Base-by-base conservation (phyloP, 2,329 filamentous ascomycete genomes). In the Fusarium buharicum region DNA sequence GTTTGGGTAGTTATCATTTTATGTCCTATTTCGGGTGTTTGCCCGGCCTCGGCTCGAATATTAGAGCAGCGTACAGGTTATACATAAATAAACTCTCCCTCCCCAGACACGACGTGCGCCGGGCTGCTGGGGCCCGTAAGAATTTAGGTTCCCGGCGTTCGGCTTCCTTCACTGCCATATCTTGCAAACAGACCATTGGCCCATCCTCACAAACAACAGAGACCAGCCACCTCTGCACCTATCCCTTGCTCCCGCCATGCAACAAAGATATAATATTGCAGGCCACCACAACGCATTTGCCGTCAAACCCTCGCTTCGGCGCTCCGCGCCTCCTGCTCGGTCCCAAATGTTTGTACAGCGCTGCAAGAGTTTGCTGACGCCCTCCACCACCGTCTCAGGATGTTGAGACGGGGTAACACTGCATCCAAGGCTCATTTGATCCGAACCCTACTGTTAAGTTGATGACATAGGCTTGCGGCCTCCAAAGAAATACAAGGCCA, bases 51-150 rank as follows among this genome's bases (percentile, higher is more conserved):
- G 36, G 33, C 44, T 54, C 41, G 16, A 63, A 51, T 41, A 45
- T 62, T 45, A 41, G 45, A 57, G 47, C 61, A 57, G 40, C 56
- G 34, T 47, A 50, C 56, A 44, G 49, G 33, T 48, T 53, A 36
- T 61, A 68, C 59, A 64, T 68, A 62, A 56, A 53, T 59, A 63
- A 46, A 62, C 38, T 47, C 43, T 31, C 39, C 62, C n/a, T 46
- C 39, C 62, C 49, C 22, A 33, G 49, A 28, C 40, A 58, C 59
- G 39, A 48, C 53, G 53, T 50, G 36, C 33, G 31, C 18, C 45
- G 49, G 45, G 44, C 38, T 48, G 37, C 20, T 31, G 18, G 45
- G 43, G 30, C 27, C 31, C 12, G 27, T 46, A 36, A 30, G 45
- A 20, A 17, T 41, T 51, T 41, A 10, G 18, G 39, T 13, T 38